These are phyloP conservation scores for Pseudozyma pruni DNA, from an alignment of 1,284 basidiomycete species.

Conservation along the genomic window DNA sequence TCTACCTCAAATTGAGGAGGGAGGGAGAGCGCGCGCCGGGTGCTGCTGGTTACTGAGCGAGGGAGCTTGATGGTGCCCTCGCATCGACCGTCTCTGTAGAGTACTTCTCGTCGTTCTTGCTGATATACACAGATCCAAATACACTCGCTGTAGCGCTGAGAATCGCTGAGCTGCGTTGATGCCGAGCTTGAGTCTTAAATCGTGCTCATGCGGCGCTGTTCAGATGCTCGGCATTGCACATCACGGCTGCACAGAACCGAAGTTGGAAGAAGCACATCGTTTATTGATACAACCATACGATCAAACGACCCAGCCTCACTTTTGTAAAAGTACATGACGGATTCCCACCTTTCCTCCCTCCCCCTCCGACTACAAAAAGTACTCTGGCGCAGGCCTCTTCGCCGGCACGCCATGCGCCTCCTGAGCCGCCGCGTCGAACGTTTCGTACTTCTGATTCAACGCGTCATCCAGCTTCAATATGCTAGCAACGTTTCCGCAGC, in stretches of 20 bases:
- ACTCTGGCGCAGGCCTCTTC: slow-evolving; percentile 62
- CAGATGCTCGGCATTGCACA: background rate
- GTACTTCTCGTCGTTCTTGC: slow-evolving; percentile 1
- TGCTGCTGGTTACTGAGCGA: slow-evolving; percentile 60
- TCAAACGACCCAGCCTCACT: background rate
- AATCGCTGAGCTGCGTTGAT: background rate
- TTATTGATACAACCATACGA: slow-evolving; percentile 2
- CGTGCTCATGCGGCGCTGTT: too few species aligned
- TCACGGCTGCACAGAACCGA: background rate
- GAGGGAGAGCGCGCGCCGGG: slow-evolving; percentile 65
- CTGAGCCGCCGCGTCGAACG: slow-evolving; percentile 63
- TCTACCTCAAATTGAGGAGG: slow-evolving; percentile 58
- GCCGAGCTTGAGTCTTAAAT: background rate
- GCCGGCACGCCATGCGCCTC: slow-evolving; percentile 62
- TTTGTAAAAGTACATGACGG: slow-evolving; percentile 2
- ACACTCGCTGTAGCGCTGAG: too few species aligned
- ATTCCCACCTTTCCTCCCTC: background rate
- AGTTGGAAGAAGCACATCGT: background rate
- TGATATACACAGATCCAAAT: background rate
- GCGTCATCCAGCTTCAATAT: slow-evolving; percentile 65
- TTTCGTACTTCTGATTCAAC: slow-evolving; percentile 64
- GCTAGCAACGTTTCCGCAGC: slow-evolving; percentile 65
- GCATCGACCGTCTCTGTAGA: slow-evolving; percentile 1
- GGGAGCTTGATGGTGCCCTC: background rate
- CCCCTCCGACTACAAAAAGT: slow-evolving; percentile 61